Base-by-base conservation (phyloP, 495 filamentous ascomycete genomes). In the Penicillium chermesinum region DNA sequence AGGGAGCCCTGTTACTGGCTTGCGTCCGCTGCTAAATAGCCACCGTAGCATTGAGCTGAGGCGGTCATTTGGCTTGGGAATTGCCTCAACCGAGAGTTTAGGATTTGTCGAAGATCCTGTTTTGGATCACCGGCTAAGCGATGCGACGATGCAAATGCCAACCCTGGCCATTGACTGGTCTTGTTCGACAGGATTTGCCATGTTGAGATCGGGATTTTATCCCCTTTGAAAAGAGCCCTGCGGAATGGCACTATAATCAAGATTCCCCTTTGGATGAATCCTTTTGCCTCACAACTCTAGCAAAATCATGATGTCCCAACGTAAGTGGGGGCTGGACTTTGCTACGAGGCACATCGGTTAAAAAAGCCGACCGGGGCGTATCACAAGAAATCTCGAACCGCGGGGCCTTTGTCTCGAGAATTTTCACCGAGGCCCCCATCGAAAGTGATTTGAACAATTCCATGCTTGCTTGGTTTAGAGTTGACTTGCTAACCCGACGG, bases 41-140 rank as follows among this genome's bases (percentile, higher is more conserved):
- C 60, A 63, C 47, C 44, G 60, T 63, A 52, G 22, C 58, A 63
- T 63, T 50, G 49, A 41, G 52, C 15, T 17, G 32, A 14, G 45
- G 33, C 56, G 47, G 58, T 40, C 50, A 48, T 41, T 25, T 34
- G n/a, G 16, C 16, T 50, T 22, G 20, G 19, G 10, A 16, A 33
- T 37, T 46, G 25, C 18, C 42, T 33, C 3, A 18, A 18, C 38
- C 45, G n/a, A 13, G 51, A 45, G 19, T 33, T 25, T 20, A 43
- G 20, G 25, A 5, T 30, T 30, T 30, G 5, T 30, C 5, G 10
- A 30, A 30, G 25, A 30, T 10, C 25, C 25, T 30, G 25, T 30
- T 10, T 30, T 4, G 25, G 25, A 30, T 30, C 25, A 10, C 5
- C 5, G 10, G 25, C 25, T 30, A 30, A 30, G 5, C 25, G 25